Evolutionary conservation across 2,329 filamentous ascomycete species (phyloP), one percentile per base, ranked within the genome.

Genomic region (Pyricularia grisea): DNA sequence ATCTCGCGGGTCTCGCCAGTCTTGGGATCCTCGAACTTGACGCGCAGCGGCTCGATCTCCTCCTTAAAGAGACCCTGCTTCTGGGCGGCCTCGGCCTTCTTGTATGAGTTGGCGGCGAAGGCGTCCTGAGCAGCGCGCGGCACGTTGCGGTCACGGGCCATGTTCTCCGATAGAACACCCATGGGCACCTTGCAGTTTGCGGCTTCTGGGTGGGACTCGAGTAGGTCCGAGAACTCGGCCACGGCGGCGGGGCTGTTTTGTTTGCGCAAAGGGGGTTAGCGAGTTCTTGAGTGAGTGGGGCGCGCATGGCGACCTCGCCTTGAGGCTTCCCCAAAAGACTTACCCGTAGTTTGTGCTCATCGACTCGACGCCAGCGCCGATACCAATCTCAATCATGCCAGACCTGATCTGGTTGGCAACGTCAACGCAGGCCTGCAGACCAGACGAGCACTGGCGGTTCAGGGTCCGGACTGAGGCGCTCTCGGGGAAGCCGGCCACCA

Each of bases 111-210:
- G n/a, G 94, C 94, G 17, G 95, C 95, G 79, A 98, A 99, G n/a
- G 88, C 87, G 78, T 99, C 95, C 81, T 98, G 95, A 68, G 86
- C 82, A 12, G 84, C 81, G 71, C 95, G 90, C 69, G 83, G 76
- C 76, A 98, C 87, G 70, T 85, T 84, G 75, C 90, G 88, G 78
- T 93, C 93, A 81, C 93, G 91, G 74, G 94, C 95, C 94, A 98
- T 97, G 76, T 94, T 81, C 81, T 99, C 95, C 31, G 93, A 97
- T 67, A 98, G 85, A 12, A 93, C 87, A 74, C 94, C 94, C 95
- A 98, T 98, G 78, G 93, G 90, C 3, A 98, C 94, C 83, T 97
- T 97, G 89, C 95, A 99, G 86, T 97, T 96, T 76, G 91, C 91
- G 28, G 94, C 87, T 77, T 95, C 90, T 72, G 88, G 85, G 83